Evolutionary conservation across 129 eudicot genomes (phyloP).

Genomic region (Artemisia argyi): DNA sequence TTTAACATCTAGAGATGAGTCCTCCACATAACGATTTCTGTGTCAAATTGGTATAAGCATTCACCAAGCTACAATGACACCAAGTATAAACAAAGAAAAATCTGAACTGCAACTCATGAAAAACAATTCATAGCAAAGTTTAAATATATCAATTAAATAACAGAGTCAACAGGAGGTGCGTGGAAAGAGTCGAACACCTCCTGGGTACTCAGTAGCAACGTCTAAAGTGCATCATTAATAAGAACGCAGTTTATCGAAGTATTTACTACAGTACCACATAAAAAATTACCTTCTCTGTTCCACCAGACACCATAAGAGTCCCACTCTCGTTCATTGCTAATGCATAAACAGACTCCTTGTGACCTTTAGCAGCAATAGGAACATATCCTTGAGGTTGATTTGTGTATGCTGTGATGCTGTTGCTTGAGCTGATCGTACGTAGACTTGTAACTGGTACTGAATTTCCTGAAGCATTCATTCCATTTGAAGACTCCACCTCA

Average conservation of each 20-base stretch:
- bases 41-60: too few relatives aligned
- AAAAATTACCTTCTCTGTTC: slow-evolving; percentile 83
- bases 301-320: slow-evolving; percentile 91
- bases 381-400: slow-evolving; percentile 70
- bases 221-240: background rate
- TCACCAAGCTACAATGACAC: slow-evolving; percentile 3
- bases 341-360: slow-evolving; percentile 94
- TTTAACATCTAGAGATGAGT: slow-evolving; percentile 11
- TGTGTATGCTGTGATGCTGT: slow-evolving; percentile 61
- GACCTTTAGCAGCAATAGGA: slow-evolving; percentile 89
- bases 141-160: too few relatives aligned
- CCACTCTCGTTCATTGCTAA: slow-evolving; percentile 85
- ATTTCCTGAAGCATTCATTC: slow-evolving; percentile 50
- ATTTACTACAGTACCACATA: slow-evolving; percentile 15
- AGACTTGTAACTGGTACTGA: slow-evolving; percentile 55
- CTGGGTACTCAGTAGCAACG: background rate
- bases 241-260: slow-evolving; percentile 8
- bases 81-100: background rate
- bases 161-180: too few relatives aligned
- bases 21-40: background rate
- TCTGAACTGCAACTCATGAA: background rate
- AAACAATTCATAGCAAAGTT: slow-evolving; percentile 2
- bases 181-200: too few relatives aligned
- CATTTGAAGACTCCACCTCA: slow-evolving; percentile 57
- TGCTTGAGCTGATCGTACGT: slow-evolving; percentile 75